phyloP scores from a whole-genome alignment of 2,329 filamentous ascomycete species.

The Sporothrix variecibatus region DNA sequence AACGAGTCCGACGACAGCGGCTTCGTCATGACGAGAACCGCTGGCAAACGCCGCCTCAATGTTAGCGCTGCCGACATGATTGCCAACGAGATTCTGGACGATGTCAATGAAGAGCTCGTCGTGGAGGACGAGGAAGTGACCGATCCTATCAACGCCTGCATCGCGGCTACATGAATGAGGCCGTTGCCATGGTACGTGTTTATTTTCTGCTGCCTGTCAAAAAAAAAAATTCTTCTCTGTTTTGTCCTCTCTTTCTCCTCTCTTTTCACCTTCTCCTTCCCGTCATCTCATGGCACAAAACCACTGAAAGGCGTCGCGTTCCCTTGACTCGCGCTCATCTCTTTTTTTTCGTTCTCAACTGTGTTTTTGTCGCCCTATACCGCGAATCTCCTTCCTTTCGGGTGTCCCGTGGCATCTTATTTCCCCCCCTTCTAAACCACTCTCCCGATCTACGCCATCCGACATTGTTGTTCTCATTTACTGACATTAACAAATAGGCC shows the following conservation, averaged over 20 bases:
- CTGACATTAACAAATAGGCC: constrained; percentile 56
- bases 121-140: constrained; percentile 37
- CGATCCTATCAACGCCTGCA: constrained; percentile 42
- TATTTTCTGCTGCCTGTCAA: not conserved
- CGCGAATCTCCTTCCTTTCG: not conserved
- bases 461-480: not conserved
- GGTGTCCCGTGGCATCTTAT: not conserved
- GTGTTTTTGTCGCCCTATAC: not conserved
- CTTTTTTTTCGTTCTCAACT: not conserved
- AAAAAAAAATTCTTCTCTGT: too few species aligned
- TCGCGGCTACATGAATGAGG: constrained; percentile 75
- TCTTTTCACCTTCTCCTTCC: not conserved
- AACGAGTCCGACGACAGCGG: constrained; percentile 28
- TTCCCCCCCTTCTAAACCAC: not conserved
- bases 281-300: not conserved
- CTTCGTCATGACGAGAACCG: constrained; percentile 33
- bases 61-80: constrained; percentile 31
- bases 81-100: constrained; percentile 33
- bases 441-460: not conserved
- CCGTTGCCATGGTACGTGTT: constrained; percentile 74
- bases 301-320: not conserved
- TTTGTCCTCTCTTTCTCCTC: not conserved
- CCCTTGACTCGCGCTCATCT: too few species aligned
- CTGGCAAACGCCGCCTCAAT: constrained; percentile 32
- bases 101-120: constrained; percentile 37